These are phyloP conservation scores for Cadophora luteo-olivacea DNA, from an alignment of 2,329 filamentous ascomycete genomes.

Conservation along the genomic window DNA sequence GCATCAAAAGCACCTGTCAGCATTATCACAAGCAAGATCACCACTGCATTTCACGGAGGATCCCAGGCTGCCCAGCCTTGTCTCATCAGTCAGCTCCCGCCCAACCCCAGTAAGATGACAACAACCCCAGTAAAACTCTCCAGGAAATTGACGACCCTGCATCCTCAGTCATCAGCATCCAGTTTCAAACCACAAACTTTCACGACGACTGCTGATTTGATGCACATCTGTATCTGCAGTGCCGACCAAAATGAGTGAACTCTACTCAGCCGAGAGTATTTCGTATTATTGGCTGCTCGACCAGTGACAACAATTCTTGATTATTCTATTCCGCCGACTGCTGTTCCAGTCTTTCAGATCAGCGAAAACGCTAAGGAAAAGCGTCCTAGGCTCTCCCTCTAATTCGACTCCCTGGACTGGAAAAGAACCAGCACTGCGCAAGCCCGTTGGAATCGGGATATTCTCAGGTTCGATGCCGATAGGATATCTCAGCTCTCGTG, in stretches of 20 bases:
- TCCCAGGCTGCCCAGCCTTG: conserved; percentile 7
- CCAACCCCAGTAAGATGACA: no score
- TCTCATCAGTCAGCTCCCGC: conserved; percentile 12
- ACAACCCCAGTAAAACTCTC: background rate
- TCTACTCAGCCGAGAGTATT: background rate
- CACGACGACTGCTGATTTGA: background rate
- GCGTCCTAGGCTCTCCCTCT: background rate
- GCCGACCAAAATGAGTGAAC: background rate
- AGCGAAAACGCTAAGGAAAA: background rate
- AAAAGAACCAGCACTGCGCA: background rate
- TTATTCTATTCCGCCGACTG: background rate
- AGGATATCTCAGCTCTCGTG: background rate
- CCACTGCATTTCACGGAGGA: background rate
- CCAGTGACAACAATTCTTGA: background rate
- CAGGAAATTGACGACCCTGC: background rate
- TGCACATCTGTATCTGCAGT: background rate
- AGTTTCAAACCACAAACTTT: no score
- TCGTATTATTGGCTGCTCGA: background rate
- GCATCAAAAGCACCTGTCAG: background rate
- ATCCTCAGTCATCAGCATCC: background rate
- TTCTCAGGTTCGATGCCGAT: background rate
- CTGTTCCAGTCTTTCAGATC: background rate
- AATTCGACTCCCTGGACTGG: background rate
- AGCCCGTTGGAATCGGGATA: background rate
- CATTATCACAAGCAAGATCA: background rate